Evolutionary conservation across 2,329 filamentous ascomycete genomes (phyloP).

Genomic region (Metarhizium robertsii): DNA sequence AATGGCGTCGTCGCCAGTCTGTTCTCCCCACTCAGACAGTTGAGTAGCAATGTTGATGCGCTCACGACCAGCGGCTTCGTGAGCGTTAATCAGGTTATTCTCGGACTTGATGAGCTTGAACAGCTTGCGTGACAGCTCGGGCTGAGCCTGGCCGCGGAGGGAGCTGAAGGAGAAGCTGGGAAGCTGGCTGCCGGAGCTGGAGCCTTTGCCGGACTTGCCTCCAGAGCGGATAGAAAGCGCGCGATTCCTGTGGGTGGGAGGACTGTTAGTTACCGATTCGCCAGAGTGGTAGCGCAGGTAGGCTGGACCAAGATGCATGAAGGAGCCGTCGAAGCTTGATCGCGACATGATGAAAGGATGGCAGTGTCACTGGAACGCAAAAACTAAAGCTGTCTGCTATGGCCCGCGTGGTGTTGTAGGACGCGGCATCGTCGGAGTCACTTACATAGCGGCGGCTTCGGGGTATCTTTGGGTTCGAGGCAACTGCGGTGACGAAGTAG

Average conservation of each 20-base stretch:
- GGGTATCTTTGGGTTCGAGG: background rate
- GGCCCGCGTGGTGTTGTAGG: background rate
- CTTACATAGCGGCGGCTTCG: conserved; percentile 8
- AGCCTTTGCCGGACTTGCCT: conserved; percentile 38
- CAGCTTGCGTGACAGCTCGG: conserved; percentile 80
- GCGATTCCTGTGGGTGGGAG: conserved; percentile 50
- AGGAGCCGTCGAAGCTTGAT: conserved; percentile 20
- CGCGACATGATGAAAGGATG: conserved; percentile 18
- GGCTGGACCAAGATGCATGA: conserved; percentile 11
- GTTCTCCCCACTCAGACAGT: conserved; percentile 93
- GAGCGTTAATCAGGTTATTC: conserved; percentile 76
- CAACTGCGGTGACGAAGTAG: background rate
- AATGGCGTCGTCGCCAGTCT: conserved; percentile 77
- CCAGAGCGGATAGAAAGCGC: conserved; percentile 65
- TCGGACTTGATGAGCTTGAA: conserved; percentile 91
- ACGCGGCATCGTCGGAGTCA: background rate
- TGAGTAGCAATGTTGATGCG: conserved; percentile 78
- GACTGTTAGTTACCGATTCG: conserved; percentile 18
- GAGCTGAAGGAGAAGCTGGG: conserved; percentile 80
- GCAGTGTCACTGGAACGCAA: background rate
- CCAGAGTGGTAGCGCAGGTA: conserved; percentile 9
- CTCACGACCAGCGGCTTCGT: conserved; percentile 79
- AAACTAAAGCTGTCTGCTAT: background rate
- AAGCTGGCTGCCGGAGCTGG: conserved; percentile 26
- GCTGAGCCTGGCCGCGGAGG: conserved; percentile 74